Conservation (phyloP, 2,329 filamentous ascomycete species). For the Cladosporium austrohemisphaericum region DNA sequence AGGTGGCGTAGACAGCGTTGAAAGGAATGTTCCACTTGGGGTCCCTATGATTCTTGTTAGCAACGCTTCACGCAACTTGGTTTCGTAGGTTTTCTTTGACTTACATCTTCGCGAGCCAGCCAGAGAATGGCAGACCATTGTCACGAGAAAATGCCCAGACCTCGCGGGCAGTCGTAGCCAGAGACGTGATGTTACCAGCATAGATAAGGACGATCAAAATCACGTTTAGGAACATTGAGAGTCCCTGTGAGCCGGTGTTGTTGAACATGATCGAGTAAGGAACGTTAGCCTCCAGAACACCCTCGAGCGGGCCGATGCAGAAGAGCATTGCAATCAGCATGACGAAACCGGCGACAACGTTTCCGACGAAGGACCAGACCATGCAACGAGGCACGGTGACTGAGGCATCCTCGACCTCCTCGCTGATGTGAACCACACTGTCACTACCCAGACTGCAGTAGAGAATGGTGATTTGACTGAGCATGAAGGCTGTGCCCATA, state of each 20-base stretch:
- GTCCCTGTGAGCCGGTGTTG: constrained; percentile 21
- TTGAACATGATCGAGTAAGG: constrained; percentile 25
- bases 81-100: constrained; percentile 18
- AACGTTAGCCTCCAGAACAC: constrained; percentile 21
- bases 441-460: constrained; percentile 20
- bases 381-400: constrained; percentile 31
- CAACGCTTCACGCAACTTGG: background rate
- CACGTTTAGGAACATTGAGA: constrained; percentile 22
- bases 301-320: constrained; percentile 29
- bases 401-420: constrained; percentile 29
- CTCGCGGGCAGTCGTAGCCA: constrained; percentile 40
- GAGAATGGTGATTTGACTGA: constrained; percentile 25
- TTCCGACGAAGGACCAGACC: constrained; percentile 29
- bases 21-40: constrained; percentile 29
- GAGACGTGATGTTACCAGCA: constrained; percentile 20
- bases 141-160: constrained; percentile 33
- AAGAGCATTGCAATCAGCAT: constrained; percentile 29
- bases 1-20: constrained; percentile 33
- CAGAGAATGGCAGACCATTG: constrained; percentile 33
- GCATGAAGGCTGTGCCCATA: constrained; percentile 27
- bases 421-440: constrained; percentile 21
- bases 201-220: constrained; percentile 25
- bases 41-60: constrained; percentile 9
- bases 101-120: constrained; percentile 27
- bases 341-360: constrained; percentile 22